These are phyloP conservation scores for Ascoidea rubescens DNA, from an alignment of 805 yeast species.

Conservation along the genomic window DNA sequence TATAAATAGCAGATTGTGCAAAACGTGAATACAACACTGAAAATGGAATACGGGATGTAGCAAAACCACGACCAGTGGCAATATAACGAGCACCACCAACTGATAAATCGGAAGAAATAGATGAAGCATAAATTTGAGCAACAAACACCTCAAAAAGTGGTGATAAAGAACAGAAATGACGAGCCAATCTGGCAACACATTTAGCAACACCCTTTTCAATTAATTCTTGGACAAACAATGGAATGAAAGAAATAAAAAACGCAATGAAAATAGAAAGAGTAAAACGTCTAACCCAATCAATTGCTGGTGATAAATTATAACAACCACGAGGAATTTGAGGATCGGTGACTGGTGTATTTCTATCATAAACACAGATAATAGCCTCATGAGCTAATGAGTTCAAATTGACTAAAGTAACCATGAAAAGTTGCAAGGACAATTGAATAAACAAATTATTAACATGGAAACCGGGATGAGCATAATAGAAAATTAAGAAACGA, in stretches of 20 bases:
- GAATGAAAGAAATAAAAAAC: slow-evolving; percentile 83
- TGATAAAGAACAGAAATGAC: slow-evolving; percentile 69
- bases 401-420: slow-evolving; percentile 64
- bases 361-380: slow-evolving; percentile 51
- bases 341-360: slow-evolving; percentile 59
- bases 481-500: slow-evolving; percentile 80
- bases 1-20: slow-evolving; percentile 61
- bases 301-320: slow-evolving; percentile 71
- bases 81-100: slow-evolving; percentile 90
- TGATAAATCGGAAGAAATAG: slow-evolving; percentile 60
- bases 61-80: slow-evolving; percentile 90
- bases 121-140: slow-evolving; percentile 79
- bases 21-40: slow-evolving; percentile 60
- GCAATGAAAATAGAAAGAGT: slow-evolving; percentile 85
- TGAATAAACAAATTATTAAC: slow-evolving; percentile 80
- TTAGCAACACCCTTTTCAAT: slow-evolving; percentile 76
- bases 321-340: slow-evolving; percentile 71
- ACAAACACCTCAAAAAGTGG: slow-evolving; percentile 93
- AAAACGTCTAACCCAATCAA: slow-evolving; percentile 82
- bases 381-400: slow-evolving; percentile 70
- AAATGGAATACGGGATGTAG: slow-evolving; percentile 70
- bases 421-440: slow-evolving; percentile 75
- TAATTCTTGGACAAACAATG: slow-evolving; percentile 75
- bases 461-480: slow-evolving; percentile 96
- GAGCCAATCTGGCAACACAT: slow-evolving; percentile 54